phyloP scores from a whole-genome alignment of 495 filamentous ascomycete species.

The Penicillium macrosclerotiorum region DNA sequence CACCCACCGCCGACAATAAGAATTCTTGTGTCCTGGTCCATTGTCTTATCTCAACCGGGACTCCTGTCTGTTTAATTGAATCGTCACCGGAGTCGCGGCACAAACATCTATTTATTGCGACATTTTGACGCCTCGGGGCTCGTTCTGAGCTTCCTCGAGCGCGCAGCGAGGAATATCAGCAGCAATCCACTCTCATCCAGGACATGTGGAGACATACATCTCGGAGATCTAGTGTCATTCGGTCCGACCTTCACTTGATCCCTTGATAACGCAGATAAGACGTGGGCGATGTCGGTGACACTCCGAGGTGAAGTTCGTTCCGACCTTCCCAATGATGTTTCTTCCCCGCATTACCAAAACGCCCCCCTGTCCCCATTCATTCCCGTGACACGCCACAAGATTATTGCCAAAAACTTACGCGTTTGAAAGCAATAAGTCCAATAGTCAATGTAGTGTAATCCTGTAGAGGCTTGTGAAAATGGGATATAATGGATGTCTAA shows the following conservation, averaged over 20 bases:
- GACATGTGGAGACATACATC: no score
- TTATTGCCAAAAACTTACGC: neutral
- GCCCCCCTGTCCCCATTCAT: neutral
- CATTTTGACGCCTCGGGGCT: neutral
- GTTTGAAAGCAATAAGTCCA: no score
- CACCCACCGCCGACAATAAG: slow-evolving; percentile 39
- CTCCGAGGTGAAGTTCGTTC: slow-evolving; percentile 5
- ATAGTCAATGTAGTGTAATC: no score
- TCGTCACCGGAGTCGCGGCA: neutral
- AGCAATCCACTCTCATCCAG: no score
- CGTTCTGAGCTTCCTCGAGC: slow-evolving; percentile 2
- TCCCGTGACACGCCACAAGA: neutral
- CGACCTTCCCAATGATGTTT: slow-evolving; percentile 1
- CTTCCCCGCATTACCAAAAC: neutral
- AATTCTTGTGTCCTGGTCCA: slow-evolving; percentile 17
- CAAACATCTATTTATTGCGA: slow-evolving; percentile 8
- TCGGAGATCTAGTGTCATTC: neutral
- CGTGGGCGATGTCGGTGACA: slow-evolving; percentile 4
- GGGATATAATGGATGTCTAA: no score
- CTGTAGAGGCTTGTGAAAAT: no score
- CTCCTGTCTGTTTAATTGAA: neutral
- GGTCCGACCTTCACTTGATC: slow-evolving; percentile 3
- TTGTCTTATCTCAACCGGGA: neutral
- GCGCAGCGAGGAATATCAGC: neutral
- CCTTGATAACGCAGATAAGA: slow-evolving; percentile 1